phyloP scores from a whole-genome alignment of 1,284 basidiomycete genomes.

The Ganoderma leucocontextum region DNA sequence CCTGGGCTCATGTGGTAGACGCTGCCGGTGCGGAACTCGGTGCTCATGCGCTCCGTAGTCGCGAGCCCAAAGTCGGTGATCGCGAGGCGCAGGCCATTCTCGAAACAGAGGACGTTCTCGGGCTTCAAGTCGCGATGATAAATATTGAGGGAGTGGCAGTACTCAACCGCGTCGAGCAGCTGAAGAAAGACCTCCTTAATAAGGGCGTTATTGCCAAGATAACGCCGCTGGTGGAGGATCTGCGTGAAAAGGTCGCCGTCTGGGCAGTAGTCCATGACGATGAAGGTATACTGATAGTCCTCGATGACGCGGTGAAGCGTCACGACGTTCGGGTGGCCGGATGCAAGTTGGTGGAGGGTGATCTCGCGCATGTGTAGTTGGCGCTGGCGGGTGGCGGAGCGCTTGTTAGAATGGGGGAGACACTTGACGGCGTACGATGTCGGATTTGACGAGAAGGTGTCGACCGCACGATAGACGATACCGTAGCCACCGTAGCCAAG shows the following conservation, averaged over 20 bases:
- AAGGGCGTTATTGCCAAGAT: conserved; percentile 80
- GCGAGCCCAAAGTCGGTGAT: conserved; percentile 98
- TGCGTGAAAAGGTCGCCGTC: conserved; percentile 94
- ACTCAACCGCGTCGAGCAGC: conserved; percentile 93
- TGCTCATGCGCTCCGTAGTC: conserved; percentile 87
- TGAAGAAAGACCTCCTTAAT: conserved; percentile 92
- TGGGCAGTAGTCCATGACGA: conserved; percentile 76
- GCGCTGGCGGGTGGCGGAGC: conserved; percentile 67
- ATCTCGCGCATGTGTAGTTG: conserved; percentile 83
- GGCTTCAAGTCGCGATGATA: conserved; percentile 99
- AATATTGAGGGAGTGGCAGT: conserved; percentile 88
- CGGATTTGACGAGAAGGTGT: conserved; percentile 58
- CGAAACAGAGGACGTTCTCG: conserved; percentile 94
- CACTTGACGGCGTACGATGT: conserved; percentile 93
- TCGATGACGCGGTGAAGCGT: conserved; percentile 91
- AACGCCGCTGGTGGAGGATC: conserved; percentile 79
- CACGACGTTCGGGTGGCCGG: conserved; percentile 87
- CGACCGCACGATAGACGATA: conserved; percentile 92
- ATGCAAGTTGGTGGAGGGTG: conserved; percentile 88
- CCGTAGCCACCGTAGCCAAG: conserved; percentile 97
- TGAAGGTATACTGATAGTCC: conserved; percentile 70
- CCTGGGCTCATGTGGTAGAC: conserved; percentile 98
- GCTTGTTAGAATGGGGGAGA: conserved; percentile 67
- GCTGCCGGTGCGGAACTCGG: conserved; percentile 95
- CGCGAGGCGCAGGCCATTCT: conserved; percentile 82